Conservation (phyloP, 441 rosid genomes). For the Pelargonium myrrhifolium region DNA sequence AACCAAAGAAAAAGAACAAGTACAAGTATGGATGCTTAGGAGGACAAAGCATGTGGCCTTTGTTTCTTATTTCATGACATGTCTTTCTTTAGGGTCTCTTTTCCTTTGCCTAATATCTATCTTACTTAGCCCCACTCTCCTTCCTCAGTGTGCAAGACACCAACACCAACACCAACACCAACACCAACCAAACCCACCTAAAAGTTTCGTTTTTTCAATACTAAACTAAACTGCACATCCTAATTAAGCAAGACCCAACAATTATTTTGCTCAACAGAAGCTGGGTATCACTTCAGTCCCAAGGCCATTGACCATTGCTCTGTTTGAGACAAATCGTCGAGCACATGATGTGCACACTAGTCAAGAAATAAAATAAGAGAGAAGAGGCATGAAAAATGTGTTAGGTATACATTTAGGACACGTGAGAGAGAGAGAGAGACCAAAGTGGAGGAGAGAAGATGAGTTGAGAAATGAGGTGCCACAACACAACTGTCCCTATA, state of each 20-base stretch:
- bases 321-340: constrained; percentile 1
- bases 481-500: constrained; percentile 9
- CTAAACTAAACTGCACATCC: not conserved
- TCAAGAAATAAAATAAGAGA: not conserved
- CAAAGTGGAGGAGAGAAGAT: no score
- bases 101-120: constrained; percentile 10
- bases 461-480: constrained; percentile 7
- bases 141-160: not conserved
- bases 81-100: constrained; percentile 25
- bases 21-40: constrained; percentile 30
- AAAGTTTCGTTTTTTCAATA: not conserved
- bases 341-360: not conserved
- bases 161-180: no score
- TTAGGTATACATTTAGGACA: no score
- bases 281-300: not conserved
- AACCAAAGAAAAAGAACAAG: constrained; percentile 16
- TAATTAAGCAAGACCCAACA: constrained; percentile 1
- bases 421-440: no score
- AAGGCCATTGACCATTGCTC: not conserved
- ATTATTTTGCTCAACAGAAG: not conserved
- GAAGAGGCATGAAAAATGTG: no score
- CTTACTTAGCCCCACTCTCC: constrained; percentile 26
- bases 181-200: not conserved
- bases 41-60: constrained; percentile 35
- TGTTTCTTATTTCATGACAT: constrained; percentile 46